Evolutionary conservation across 2,329 filamentous ascomycete species (phyloP).

Genomic region (Pseudogymnoascus pannorum): DNA sequence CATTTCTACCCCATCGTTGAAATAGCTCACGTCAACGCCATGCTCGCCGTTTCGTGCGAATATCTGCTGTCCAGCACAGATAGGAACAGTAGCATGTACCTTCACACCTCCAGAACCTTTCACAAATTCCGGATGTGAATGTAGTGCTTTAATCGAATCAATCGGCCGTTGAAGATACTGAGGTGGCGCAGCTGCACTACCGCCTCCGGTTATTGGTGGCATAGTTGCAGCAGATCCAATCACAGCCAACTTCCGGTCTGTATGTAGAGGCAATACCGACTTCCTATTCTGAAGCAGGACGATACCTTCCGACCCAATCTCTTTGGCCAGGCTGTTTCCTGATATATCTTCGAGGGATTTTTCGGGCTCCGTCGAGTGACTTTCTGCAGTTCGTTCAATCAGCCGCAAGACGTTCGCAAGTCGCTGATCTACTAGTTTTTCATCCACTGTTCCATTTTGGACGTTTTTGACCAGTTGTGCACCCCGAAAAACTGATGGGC

Average conservation of each 20-base stretch:
- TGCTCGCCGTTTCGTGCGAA: slow-evolving; percentile 7
- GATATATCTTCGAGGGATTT: slow-evolving; percentile 17
- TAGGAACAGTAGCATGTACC: background rate
- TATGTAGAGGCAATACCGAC: slow-evolving; percentile 18
- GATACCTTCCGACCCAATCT: slow-evolving; percentile 21
- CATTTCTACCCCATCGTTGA: background rate
- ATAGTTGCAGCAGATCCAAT: slow-evolving; percentile 19
- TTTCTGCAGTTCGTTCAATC: slow-evolving; percentile 9
- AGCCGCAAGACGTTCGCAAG: slow-evolving; percentile 11
- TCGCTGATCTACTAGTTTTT: slow-evolving; percentile 12
- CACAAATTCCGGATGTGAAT: background rate
- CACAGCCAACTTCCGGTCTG: slow-evolving; percentile 14
- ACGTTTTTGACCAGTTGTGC: slow-evolving; percentile 13
- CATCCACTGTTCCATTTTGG: background rate
- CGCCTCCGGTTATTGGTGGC: slow-evolving; percentile 19
- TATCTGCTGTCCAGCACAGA: background rate
- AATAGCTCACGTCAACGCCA: slow-evolving; percentile 13
- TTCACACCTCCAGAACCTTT: background rate
- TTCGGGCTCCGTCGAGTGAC: slow-evolving; percentile 10
- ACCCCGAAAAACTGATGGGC: slow-evolving; percentile 22
- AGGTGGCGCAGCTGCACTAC: slow-evolving; percentile 21
- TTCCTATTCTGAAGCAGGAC: slow-evolving; percentile 24
- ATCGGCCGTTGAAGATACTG: slow-evolving; percentile 18
- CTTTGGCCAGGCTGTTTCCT: slow-evolving; percentile 36
- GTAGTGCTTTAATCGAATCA: slow-evolving; percentile 11